These are phyloP conservation scores for Leccinum olivaceopallidum DNA, from an alignment of 768 basidiomycete species.

Conservation along the genomic window DNA sequence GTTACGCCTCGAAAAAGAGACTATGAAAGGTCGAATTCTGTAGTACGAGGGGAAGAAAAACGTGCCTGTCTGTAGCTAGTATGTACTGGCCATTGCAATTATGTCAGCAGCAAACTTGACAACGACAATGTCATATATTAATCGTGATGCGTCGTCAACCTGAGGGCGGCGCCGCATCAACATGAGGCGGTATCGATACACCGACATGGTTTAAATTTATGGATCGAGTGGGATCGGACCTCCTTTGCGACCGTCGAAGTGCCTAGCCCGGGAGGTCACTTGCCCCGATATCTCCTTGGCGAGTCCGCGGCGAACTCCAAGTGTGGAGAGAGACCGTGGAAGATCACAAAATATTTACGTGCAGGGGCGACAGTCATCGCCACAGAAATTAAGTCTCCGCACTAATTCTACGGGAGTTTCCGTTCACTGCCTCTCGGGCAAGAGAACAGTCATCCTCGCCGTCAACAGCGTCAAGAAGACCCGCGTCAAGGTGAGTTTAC, in stretches of 20 bases:
- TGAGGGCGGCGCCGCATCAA: no score
- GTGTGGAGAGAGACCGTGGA: no score
- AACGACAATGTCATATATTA: background rate
- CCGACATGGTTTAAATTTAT: background rate
- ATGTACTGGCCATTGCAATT: constrained; percentile 2
- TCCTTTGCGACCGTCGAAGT: background rate
- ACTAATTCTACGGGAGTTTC: constrained; percentile 28
- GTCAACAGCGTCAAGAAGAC: constrained; percentile 33
- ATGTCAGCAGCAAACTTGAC: constrained; percentile 24
- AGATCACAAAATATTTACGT: no score
- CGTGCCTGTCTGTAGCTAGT: background rate
- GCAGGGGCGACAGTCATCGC: background rate
- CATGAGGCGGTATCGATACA: background rate
- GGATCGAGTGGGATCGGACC: background rate
- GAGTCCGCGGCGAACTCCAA: background rate
- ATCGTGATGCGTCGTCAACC: background rate
- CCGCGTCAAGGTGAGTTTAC: constrained; percentile 34
- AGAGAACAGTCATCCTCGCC: constrained; percentile 12
- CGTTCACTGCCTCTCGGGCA: constrained; percentile 12
- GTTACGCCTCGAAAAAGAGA: constrained; percentile 10
- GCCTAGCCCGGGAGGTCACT: background rate
- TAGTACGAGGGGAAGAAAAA: constrained; percentile 1
- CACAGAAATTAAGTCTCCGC: constrained; percentile 28
- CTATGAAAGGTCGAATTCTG: constrained; percentile 11
- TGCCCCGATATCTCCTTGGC: background rate